phyloP scores from a whole-genome alignment of 2,329 filamentous ascomycete species.

The Blumeria hordei region DNA sequence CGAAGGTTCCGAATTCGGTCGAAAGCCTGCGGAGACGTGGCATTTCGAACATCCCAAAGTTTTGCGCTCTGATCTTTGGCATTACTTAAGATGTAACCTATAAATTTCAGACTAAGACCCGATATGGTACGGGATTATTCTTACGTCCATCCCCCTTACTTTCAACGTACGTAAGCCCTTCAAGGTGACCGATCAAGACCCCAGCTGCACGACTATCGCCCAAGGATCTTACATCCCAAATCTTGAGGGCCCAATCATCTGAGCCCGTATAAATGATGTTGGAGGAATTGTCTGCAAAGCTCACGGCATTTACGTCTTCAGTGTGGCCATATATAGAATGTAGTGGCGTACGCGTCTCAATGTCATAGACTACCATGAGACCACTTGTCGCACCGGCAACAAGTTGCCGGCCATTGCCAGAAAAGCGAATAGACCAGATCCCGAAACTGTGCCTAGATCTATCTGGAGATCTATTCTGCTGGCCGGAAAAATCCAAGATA shows the following conservation, averaged over 20 bases:
- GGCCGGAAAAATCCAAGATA: slow-evolving; percentile 45
- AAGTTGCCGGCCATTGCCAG: slow-evolving; percentile 71
- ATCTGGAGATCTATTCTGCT: slow-evolving; percentile 13
- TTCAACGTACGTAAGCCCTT: slow-evolving; percentile 44
- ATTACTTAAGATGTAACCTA: slow-evolving; percentile 64
- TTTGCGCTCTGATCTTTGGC: slow-evolving; percentile 95
- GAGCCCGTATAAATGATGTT: slow-evolving; percentile 92
- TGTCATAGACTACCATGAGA: slow-evolving; percentile 74
- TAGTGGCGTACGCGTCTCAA: slow-evolving; percentile 54
- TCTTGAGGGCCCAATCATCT: slow-evolving; percentile 80
- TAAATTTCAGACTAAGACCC: slow-evolving; percentile 1
- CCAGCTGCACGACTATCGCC: slow-evolving; percentile 51
- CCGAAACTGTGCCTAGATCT: slow-evolving; percentile 21
- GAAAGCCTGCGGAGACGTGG: slow-evolving; percentile 48
- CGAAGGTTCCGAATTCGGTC: slow-evolving; percentile 28
- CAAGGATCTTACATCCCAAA: slow-evolving; percentile 89
- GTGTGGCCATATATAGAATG: slow-evolving; percentile 41
- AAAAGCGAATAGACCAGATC: slow-evolving; percentile 85
- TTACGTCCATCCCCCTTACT: slow-evolving; percentile 40
- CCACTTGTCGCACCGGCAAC: slow-evolving; percentile 66
- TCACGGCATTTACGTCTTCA: slow-evolving; percentile 89
- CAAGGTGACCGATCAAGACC: slow-evolving; percentile 40
- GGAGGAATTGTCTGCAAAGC: slow-evolving; percentile 69
- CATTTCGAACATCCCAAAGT: slow-evolving; percentile 82
- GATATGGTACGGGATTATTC: background rate